Conservation (phyloP, 768 basidiomycete species). For the Infundibulicybe gibba region DNA sequence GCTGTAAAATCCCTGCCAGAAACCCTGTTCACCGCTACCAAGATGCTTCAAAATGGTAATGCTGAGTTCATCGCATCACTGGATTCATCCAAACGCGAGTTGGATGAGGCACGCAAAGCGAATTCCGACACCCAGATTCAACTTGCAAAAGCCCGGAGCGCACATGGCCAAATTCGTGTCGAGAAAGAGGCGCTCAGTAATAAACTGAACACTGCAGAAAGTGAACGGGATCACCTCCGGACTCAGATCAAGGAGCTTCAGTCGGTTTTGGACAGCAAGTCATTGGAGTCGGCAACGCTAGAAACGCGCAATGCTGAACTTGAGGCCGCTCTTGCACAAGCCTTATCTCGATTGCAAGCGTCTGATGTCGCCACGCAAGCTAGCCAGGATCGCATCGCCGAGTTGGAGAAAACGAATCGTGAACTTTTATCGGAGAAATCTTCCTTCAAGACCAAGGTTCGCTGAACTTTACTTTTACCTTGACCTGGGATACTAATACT, state of each 20-base stretch:
- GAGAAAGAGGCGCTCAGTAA: conserved; percentile 76
- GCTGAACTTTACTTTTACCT: conserved; percentile 11
- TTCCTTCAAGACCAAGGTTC: conserved; percentile 55
- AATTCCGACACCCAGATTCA: conserved; percentile 73
- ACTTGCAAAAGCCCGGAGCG: conserved; percentile 70
- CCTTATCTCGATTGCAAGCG: conserved; percentile 65
- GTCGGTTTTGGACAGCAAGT: conserved; percentile 33
- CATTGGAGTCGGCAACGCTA: conserved; percentile 41
- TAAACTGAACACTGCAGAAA: conserved; percentile 55
- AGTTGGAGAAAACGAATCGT: conserved; percentile 58
- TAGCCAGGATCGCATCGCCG: conserved; percentile 54
- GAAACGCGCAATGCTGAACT: conserved; percentile 56
- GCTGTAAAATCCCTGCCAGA: conserved; percentile 61
- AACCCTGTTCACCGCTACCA: conserved; percentile 46
- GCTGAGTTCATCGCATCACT: conserved; percentile 58
- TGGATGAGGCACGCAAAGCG: conserved; percentile 64
- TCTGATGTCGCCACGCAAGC: conserved; percentile 66
- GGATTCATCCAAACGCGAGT: conserved; percentile 55
- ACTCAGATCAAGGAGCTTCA: conserved; percentile 55
- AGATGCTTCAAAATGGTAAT: conserved; percentile 55
- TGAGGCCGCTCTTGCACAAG: conserved; percentile 71
- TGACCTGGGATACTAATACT: conserved; percentile 9
- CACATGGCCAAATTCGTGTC: conserved; percentile 74
- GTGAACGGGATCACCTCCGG: conserved; percentile 61
- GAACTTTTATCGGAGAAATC: conserved; percentile 57